Base-by-base conservation (phyloP, 2,329 filamentous ascomycete genomes). In the Curvularia lunata region DNA sequence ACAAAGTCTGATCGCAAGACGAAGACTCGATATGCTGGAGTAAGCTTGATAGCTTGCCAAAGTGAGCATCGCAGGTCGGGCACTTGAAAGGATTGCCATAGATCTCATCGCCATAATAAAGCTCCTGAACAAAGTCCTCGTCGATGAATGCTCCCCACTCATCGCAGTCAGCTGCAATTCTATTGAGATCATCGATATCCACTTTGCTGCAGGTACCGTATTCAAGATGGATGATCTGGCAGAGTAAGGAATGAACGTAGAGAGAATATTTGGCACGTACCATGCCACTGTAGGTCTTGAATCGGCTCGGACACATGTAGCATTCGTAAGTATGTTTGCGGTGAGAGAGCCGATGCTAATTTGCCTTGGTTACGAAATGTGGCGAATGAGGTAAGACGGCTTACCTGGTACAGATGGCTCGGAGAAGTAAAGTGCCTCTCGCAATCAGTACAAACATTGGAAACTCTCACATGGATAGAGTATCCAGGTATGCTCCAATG, bases 11-110 rank as follows among this genome's bases (percentile, higher is more conserved):
- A 7, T n/a, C 27, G 37, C 54, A 60, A 4, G 58, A 30, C 25
- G 32, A 12, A 9, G 58, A 53, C 41, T 60, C 58, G 1, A 56
- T n/a, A 38, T 59, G 57, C 49, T 59, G 57, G 13, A 59, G 53
- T 27, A 56, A 37, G 23, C 57, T 50, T 1, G 57, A 59, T 12
- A 59, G 53, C n/a, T 53, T 53, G 6, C 38, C 1, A 9, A 59
- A 21, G 1, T 19, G 2, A 6, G 23, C 28, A 16, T 46, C 43
- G 18, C 56, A 59, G 4, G 34, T 48, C 12, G 52, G 52, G 7
- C 52, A 59, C 4, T 18, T 38, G 23, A 38, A 52, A 9, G 41
- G 50, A n/a, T n/a, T 5, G 10, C 10, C 32, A 1, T 30, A 5
- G 18, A 4, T 6, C 7, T 7, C n/a, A 38, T 19, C 13, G 12